Evolutionary conservation across 2,329 filamentous ascomycete genomes (phyloP), one percentile per base, ranked within the genome.

Genomic region (Whalleya microplaca): DNA sequence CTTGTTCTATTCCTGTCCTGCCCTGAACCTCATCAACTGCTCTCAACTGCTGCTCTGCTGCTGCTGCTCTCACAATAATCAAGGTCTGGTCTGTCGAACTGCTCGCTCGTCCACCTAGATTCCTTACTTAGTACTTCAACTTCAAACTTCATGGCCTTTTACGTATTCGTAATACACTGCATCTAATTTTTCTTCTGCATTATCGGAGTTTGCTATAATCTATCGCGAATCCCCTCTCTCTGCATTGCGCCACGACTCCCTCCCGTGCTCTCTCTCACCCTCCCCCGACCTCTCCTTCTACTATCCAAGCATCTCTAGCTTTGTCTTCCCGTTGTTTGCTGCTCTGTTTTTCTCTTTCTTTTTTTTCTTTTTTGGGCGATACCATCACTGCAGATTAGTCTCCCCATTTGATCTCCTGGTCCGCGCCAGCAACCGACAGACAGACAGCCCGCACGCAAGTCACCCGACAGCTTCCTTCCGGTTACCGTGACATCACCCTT

Each of bases 111-210:
- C 48, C 45, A 48, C 21, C 27, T 23, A 41, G 27, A 32, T 45
- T 16, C 21, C 44, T 29, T 46, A 52, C 45, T 20, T 49, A 37
- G 20, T 29, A 47, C 48, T 61, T 66, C 60, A 57, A 60, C 63
- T 58, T 58, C 37, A 53, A 47, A 41, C 49, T 62, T 60, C 54
- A 49, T 53, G 29, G 41, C 47, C 51, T 53, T 32, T 21, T 48
- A 57, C 48, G 55, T 59, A 59, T 60, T 56, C 48, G 49, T 59
- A 62, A 56, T 62, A 58, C 57, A 23, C 49, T 60, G 58, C 48
- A 56, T 12, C 53, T 62, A 62, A 60, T 60, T 27, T 57, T 56
- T 58, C 59, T 62, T 60, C 57, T 47, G 55, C 57, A 6, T 27
- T 49, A 55, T 56, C 48, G 47, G 18, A 48, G 20, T 51, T 49